Base-by-base conservation (phyloP, 768 basidiomycete species). In the Russula sp. region DNA sequence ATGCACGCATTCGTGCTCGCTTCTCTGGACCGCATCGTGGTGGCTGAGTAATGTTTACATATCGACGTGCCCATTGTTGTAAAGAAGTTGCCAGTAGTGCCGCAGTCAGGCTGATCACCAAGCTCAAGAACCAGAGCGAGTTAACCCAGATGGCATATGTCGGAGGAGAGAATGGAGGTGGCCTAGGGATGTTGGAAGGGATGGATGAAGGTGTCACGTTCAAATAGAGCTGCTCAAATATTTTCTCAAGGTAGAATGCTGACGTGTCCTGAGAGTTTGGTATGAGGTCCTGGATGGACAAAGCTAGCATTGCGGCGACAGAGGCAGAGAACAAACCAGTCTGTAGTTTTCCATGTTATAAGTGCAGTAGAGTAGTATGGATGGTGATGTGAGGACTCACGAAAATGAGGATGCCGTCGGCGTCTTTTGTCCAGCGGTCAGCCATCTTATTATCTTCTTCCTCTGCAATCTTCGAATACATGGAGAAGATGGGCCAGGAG, bases 101-200 rank as follows among this genome's bases (percentile, higher is more conserved):
- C n/a, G n/a, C n/a, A n/a, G n/a, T n/a, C n/a, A n/a, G n/a, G n/a
- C n/a, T n/a, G n/a, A n/a, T n/a, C n/a, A n/a, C n/a, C n/a, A n/a
- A n/a, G 20, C 56, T 57, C 56, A 48, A 18, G 22, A 41, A 48
- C 56, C 56, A 57, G 25, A 57, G 56, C 8, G 47, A 38, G 11
- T 57, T 57, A 25, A 57, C 56, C 45, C 22, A 48, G 35, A 57
- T 3, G 9, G 56, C 34, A 10, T 16, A 48, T 57, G 3, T 36
- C 10, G 56, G 36, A 16, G 56, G 56, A 48, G 56, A 48, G 45
- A 38, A 57, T 0, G 35, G 20, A 3, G 22, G 56, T 47, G 35
- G 56, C 9, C 16, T 11, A 10, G 20, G 8, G 16, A 38, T 4
- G 22, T 41, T 32, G 18, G 46, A 13, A 36, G 10, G 8, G 13